Base-by-base conservation (phyloP, 169 alveolate species). In the Babesia ovis region DNA sequence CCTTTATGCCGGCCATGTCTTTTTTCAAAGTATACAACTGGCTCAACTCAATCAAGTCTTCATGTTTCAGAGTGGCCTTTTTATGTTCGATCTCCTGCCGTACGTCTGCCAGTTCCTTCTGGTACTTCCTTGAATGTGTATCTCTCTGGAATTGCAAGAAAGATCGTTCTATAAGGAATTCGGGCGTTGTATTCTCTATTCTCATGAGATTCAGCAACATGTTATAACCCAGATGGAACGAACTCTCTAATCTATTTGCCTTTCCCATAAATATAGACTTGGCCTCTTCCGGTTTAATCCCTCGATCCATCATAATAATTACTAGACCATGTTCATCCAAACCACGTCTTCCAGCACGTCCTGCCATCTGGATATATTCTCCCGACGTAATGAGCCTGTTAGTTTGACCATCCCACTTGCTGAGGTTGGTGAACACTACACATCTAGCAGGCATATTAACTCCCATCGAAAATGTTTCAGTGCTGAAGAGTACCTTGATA, bases 391-490 rank as follows among this genome's bases (percentile, higher is more conserved):
- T 85, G 91, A 94, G 91, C 59, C 98, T 84, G 61, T 86, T 94
- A 43, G 88, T 90, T 48, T 93, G 92, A 20, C 98, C 99, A 89
- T 96, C 99, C 91, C 92, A 97, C 91, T 96, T 96, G 82, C 94
- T 94, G 41, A 96, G 92, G 25, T 86, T 79, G 3, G 99, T 96
- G 88, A 97, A 97, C 8, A 97, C 98, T 12, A 97, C 99, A 25
- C 99, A 96, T 81, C 95, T 96, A 2, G 99, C 98, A 41, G 99
- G 99, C 99, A 97, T 97, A 81, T 97, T 97, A 57, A 97, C 91
- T 12, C 99, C 99, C 98, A 97, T 96, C 32, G 98, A 93, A 83
- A 97, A 97, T 9, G 99, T 96, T 84, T 97, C 99, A 2, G 99
- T 97, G 25, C 99, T 95, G 84, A 97, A 96, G 56, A 97, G 85